These are phyloP conservation scores for Penicillium sp. DNA, from an alignment of 2,329 filamentous ascomycete genomes.

Conservation along the genomic window DNA sequence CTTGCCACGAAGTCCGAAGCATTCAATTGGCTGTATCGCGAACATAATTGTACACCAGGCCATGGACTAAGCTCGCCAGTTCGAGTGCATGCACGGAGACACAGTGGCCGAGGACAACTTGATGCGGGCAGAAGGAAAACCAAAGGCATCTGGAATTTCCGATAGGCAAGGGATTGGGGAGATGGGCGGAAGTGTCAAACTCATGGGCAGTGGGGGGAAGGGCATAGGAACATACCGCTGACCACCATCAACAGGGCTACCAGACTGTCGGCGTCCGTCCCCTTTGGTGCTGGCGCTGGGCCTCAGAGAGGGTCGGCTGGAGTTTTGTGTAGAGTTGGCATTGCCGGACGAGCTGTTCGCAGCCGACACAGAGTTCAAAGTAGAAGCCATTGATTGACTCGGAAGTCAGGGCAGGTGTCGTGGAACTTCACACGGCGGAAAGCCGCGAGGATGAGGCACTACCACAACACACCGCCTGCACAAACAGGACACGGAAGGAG, in stretches of 20 bases:
- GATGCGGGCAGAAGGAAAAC: conserved; percentile 3
- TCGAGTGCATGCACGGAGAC: conserved; percentile 14
- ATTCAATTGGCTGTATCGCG: conserved; percentile 16
- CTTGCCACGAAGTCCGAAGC: conserved; percentile 5
- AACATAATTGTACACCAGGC: conserved; percentile 12
- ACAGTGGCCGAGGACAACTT: conserved; percentile 1
- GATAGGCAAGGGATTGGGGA: not conserved
- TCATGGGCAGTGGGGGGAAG: conserved; percentile 2
- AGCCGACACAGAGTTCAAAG: conserved; percentile 35
- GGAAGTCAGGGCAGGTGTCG: conserved; percentile 31
- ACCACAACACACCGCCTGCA: conserved; percentile 40
- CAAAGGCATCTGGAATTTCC: not conserved
- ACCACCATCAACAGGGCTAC: conserved; percentile 51
- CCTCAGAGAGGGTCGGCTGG: conserved; percentile 46
- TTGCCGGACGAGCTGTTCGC: conserved; percentile 38
- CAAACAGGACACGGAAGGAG: conserved; percentile 21
- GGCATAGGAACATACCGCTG: conserved; percentile 47
- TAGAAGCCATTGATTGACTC: conserved; percentile 40
- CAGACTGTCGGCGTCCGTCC: conserved; percentile 53
- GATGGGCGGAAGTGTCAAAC: conserved; percentile 1
- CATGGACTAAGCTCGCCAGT: conserved; percentile 8
- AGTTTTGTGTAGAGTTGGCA: conserved; percentile 35
- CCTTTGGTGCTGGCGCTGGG: conserved; percentile 48
- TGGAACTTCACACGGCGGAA: conserved; percentile 35
- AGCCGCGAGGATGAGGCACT: conserved; percentile 31